Evolutionary conservation across 345 rosid species (phyloP), one percentile per base, ranked within the genome.

Genomic region (Cardamine resedifolia): DNA sequence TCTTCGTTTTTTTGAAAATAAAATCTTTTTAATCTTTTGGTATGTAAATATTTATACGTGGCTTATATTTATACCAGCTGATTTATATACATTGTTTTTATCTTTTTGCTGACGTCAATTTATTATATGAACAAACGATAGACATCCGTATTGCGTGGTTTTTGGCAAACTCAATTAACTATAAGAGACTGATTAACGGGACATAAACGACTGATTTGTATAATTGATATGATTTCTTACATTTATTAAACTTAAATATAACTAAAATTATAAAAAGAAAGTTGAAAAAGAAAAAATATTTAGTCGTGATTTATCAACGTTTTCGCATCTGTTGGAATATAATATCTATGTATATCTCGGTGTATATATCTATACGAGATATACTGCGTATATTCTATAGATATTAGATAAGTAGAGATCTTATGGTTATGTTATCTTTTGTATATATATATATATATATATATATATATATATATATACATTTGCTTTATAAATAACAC

Each of bases 31-130:
- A 7, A 9, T 34, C 39, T 34, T 34, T 52, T 16, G 39, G 39
- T 34, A 24, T 50, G n/a, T 51, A 26, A 27, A 51, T 51, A 2
- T 51, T 51, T 53, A 18, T 26, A 51, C 66, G 77, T 66, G 77
- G 71, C 71, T 36, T 23, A 1, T n/a, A n/a, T n/a, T n/a, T n/a
- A n/a, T n/a, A n/a, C n/a, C n/a, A n/a, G n/a, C n/a, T n/a, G n/a
- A n/a, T n/a, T n/a, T n/a, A n/a, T 49, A 20, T 30, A 41, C 16
- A 23, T n/a, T 38, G 15, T 11, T 10, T 36, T 11, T 10, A 10
- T 36, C 4, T 36, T 36, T 30, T 18, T 66, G 55, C 55, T 59
- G 67, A 74, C 47, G 31, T 51, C 62, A 59, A 2, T 74, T 26
- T 38, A 5, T 52, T 9, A 66, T 21, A 36, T 38, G n/a, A 24